These are phyloP conservation scores for Leishmania lainsoni DNA, from an alignment of 208 protist genomes.

Conservation along the genomic window DNA sequence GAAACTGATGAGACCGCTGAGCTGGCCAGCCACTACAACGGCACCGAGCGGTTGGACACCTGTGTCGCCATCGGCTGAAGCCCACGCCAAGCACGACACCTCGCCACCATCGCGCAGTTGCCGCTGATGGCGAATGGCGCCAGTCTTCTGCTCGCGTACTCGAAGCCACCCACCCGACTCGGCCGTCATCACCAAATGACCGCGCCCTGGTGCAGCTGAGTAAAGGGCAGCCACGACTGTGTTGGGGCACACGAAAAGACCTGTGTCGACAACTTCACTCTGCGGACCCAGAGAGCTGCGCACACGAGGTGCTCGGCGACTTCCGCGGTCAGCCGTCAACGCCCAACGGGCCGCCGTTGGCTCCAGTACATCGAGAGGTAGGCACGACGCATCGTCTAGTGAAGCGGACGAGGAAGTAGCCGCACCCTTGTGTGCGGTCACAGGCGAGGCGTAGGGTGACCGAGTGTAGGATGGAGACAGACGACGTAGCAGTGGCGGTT, in stretches of 20 bases:
- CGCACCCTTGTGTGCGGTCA: neutral
- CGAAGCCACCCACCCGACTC: slow-evolving; percentile 59
- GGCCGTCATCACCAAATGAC: slow-evolving; percentile 31
- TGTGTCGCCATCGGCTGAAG: neutral
- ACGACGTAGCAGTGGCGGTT: neutral
- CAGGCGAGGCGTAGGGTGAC: slow-evolving; percentile 2
- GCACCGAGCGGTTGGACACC: neutral
- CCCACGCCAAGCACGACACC: slow-evolving; percentile 35
- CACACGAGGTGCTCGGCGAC: slow-evolving; percentile 17
- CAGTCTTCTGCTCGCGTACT: slow-evolving; percentile 45
- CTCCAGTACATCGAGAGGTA: slow-evolving; percentile 33
- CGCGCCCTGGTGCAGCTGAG: slow-evolving; percentile 11
- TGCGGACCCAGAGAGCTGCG: slow-evolving; percentile 28
- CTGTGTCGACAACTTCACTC: slow-evolving; percentile 38
- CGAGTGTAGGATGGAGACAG: neutral
- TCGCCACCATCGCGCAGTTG: slow-evolving; percentile 39
- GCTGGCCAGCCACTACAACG: slow-evolving; percentile 33
- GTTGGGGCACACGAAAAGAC: slow-evolving; percentile 47
- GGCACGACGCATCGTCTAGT: slow-evolving; percentile 13
- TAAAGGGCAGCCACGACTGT: slow-evolving; percentile 43
- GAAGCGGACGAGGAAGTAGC: neutral
- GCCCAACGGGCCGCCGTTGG: slow-evolving; percentile 22
- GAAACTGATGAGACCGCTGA: slow-evolving; percentile 36
- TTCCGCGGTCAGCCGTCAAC: slow-evolving; percentile 14
- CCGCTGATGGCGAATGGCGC: slow-evolving; percentile 47